These are phyloP conservation scores for Scheffersomyces segobiensis DNA, from an alignment of 1,139 yeast species.

Conservation along the genomic window DNA sequence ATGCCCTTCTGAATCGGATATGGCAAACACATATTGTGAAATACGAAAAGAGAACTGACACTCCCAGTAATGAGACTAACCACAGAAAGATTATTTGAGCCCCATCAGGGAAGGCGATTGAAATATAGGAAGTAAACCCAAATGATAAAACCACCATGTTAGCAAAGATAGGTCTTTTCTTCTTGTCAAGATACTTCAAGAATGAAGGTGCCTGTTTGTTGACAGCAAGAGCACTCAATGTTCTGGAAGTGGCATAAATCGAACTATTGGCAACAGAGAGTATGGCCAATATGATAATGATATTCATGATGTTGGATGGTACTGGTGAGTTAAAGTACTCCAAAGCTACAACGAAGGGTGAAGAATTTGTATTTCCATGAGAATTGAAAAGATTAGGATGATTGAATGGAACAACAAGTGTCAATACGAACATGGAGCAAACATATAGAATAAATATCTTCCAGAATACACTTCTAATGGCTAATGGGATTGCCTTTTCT, in stretches of 20 bases:
- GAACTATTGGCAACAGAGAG: constrained; percentile 18
- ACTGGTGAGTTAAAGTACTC: constrained; percentile 14
- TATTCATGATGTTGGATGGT: constrained; percentile 17
- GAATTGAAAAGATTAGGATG: background rate
- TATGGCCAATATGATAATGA: constrained; percentile 13
- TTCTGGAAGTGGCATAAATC: constrained; percentile 17
- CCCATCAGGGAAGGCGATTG: constrained; percentile 12
- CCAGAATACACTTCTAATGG: background rate
- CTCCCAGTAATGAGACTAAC: constrained; percentile 17
- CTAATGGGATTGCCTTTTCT: background rate
- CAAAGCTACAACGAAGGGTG: constrained; percentile 18
- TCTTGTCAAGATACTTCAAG: constrained; percentile 15
- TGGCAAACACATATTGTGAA: constrained; percentile 3
- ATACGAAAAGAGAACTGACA: constrained; percentile 13
- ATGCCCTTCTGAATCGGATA: constrained; percentile 2
- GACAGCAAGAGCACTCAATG: constrained; percentile 15
- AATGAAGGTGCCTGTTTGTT: constrained; percentile 15
- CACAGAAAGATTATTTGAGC: constrained; percentile 13
- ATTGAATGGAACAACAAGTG: constrained; percentile 2
- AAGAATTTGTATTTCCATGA: constrained; percentile 11
- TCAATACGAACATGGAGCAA: constrained; percentile 1
- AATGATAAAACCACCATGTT: constrained; percentile 13
- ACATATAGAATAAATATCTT: constrained; percentile 1
- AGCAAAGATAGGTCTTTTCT: constrained; percentile 16
- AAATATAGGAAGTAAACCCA: constrained; percentile 15